Percentiles rank a stretch among this genome's conserved stretches.
Evolutionary conservation across 2,329 filamentous ascomycete genomes (phyloP).

Genomic region (Microdochium paspali): DNA sequence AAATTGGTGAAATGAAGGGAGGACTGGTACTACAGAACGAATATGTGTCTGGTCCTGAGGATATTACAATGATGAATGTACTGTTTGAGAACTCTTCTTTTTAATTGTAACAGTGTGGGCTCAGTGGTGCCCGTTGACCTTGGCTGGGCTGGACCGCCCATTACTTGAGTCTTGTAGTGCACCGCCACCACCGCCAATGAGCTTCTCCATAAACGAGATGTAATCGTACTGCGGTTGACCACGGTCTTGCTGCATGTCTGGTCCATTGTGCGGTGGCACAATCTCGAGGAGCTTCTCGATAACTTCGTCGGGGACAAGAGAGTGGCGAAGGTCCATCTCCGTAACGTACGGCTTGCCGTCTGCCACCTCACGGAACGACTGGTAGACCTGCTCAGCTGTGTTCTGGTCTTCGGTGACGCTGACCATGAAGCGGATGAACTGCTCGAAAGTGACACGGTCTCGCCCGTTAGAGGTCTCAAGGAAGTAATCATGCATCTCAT

Average conservation of each 20-base stretch:
- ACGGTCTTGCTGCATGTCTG: slow-evolving; percentile 77
- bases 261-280: slow-evolving; percentile 77
- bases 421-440: slow-evolving; percentile 99
- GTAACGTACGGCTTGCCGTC: slow-evolving; percentile 99
- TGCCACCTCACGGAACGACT: slow-evolving; percentile 93
- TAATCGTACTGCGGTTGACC: slow-evolving; percentile 89
- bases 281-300: slow-evolving; percentile 85
- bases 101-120: neutral
- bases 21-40: neutral
- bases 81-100: neutral
- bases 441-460: slow-evolving; percentile 87
- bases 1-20: too few species aligned
- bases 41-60: neutral
- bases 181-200: slow-evolving; percentile 37
- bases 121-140: slow-evolving; percentile 12
- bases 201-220: slow-evolving; percentile 90
- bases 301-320: slow-evolving; percentile 90
- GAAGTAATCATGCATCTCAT: slow-evolving; percentile 97
- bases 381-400: slow-evolving; percentile 95
- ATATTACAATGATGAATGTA: neutral
- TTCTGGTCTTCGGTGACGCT: slow-evolving; percentile 98
- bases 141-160: slow-evolving; percentile 18
- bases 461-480: slow-evolving; percentile 71
- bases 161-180: slow-evolving; percentile 16
- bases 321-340: slow-evolving; percentile 91